Evolutionary conservation across 352 stramenopile species (phyloP).

Genomic region (Stephanocyclus meneghinianus): DNA sequence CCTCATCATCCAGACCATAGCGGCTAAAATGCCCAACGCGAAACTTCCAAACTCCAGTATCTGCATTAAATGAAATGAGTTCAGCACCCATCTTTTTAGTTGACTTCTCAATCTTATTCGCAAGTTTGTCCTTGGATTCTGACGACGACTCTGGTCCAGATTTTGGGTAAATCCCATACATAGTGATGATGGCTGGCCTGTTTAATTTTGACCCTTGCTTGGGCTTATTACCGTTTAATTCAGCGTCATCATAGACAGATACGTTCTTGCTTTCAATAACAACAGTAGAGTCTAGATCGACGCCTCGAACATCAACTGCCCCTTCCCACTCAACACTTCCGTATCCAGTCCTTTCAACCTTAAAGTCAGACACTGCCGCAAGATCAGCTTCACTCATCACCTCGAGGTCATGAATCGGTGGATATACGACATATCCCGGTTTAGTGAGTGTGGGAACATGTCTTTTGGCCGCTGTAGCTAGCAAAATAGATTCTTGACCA

Average conservation of each 20-base stretch:
- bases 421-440: constrained; percentile 69
- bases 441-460: constrained; percentile 74
- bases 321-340: constrained; percentile 84
- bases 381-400: constrained; percentile 81
- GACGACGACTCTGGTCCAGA: constrained; percentile 54
- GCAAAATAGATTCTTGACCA: constrained; percentile 30
- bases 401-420: constrained; percentile 61
- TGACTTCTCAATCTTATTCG: constrained; percentile 65
- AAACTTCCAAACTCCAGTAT: constrained; percentile 78
- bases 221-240: constrained; percentile 75
- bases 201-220: constrained; percentile 82
- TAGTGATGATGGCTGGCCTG: constrained; percentile 81
- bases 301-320: constrained; percentile 81
- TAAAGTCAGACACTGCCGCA: constrained; percentile 80
- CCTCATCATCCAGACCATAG: constrained; percentile 74
- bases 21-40: constrained; percentile 82
- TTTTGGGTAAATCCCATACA: constrained; percentile 76
- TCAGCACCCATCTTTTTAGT: constrained; percentile 79
- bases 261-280: constrained; percentile 82
- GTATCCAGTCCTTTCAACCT: constrained; percentile 66
- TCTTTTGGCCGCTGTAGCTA: constrained; percentile 25
- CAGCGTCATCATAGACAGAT: constrained; percentile 82
- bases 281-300: constrained; percentile 80
- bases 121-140: constrained; percentile 68
- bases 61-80: constrained; percentile 73